Evolutionary conservation across 208 protist species (phyloP).

Genomic region (Acanthamoeba castellanii): DNA sequence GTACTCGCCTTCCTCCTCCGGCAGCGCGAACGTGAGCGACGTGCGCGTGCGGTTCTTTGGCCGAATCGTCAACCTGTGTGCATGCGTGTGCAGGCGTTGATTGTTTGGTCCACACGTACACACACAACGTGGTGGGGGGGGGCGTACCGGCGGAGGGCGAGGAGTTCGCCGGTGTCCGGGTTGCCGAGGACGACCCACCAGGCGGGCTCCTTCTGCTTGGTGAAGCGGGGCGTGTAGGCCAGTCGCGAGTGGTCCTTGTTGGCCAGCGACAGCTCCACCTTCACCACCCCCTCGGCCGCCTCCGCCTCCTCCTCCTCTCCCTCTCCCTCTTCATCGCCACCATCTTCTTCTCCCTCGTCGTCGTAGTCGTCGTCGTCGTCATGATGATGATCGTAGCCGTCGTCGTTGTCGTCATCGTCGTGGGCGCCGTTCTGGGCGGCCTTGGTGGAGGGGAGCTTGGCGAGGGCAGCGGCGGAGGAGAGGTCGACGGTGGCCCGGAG

Average conservation of each 20-base stretch:
- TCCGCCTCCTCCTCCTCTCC: background rate
- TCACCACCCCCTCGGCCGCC: constrained; percentile 22
- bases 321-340: background rate
- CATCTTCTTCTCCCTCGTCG: background rate
- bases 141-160: constrained; percentile 53
- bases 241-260: constrained; percentile 41
- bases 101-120: too few relatives aligned
- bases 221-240: constrained; percentile 70
- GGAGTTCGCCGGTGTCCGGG: constrained; percentile 44
- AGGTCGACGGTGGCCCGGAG: constrained; percentile 15
- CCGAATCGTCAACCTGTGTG: background rate
- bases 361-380: background rate
- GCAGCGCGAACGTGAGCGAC: constrained; percentile 44
- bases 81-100: background rate
- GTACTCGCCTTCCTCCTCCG: constrained; percentile 12
- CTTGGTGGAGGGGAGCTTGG: too few relatives aligned
- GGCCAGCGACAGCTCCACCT: constrained; percentile 57
- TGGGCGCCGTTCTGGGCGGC: too few relatives aligned
- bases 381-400: background rate
- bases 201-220: constrained; percentile 73
- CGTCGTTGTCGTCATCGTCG: background rate
- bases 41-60: background rate
- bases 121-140: background rate
- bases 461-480: background rate
- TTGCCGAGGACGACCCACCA: constrained; percentile 73